These are phyloP conservation scores for Colletotrichum sp. DNA, from an alignment of 2,329 filamentous ascomycete species.

Conservation along the genomic window DNA sequence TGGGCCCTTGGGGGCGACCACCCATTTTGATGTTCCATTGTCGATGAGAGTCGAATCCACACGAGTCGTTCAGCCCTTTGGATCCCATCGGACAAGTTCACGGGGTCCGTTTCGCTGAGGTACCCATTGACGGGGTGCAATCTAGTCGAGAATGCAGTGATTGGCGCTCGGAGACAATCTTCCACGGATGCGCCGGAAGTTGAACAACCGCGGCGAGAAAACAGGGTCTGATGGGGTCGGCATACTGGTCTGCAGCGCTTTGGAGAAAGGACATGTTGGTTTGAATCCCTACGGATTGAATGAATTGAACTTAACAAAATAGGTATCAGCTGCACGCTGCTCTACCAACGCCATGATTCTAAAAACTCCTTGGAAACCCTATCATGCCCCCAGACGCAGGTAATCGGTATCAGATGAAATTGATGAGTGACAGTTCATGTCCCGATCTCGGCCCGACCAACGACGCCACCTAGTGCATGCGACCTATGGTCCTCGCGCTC, in stretches of 20 bases:
- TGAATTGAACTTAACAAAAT: background rate
- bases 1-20: background rate
- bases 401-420: background rate
- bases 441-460: background rate
- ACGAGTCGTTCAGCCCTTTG: background rate
- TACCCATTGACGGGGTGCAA: background rate
- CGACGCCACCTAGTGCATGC: too few species aligned
- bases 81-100: background rate
- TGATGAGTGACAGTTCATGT: background rate
- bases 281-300: background rate
- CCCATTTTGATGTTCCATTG: background rate
- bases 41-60: background rate
- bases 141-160: background rate
- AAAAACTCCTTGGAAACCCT: background rate
- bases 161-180: background rate
- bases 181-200: constrained; percentile 8
- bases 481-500: background rate
- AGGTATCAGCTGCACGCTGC: background rate
- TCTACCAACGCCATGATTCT: background rate
- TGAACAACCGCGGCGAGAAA: background rate
- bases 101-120: background rate
- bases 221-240: background rate
- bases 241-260: background rate
- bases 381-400: background rate
- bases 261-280: background rate